Percentiles rank a stretch among this genome's conserved stretches.
phyloP scores from a whole-genome alignment of 176 grass and related monocot species.

The Coix lacrymajobi region DNA sequence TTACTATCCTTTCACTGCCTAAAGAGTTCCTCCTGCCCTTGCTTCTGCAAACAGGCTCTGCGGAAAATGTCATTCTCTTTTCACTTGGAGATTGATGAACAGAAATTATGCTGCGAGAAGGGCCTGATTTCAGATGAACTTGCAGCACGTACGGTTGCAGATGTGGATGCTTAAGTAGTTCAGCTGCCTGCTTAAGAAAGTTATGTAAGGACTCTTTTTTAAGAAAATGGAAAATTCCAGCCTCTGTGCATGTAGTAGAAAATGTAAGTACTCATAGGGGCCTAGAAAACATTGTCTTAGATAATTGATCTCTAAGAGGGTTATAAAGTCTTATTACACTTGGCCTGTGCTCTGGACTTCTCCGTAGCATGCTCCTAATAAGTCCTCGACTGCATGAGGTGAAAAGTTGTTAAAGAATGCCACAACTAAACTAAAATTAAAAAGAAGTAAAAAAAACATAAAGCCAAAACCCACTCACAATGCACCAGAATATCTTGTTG shows the following conservation, averaged over 20 bases:
- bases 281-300: background rate
- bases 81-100: constrained; percentile 26
- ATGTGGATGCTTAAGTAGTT: constrained; percentile 73
- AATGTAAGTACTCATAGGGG: background rate
- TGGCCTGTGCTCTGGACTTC: constrained; percentile 79
- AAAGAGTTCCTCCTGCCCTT: constrained; percentile 50
- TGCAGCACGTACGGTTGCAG: constrained; percentile 68
- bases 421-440: background rate
- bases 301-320: background rate
- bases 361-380: constrained; percentile 77
- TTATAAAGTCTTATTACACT: constrained; percentile 46
- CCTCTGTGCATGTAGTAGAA: too few species aligned
- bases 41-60: constrained; percentile 32
- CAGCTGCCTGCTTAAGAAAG: constrained; percentile 52
- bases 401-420: constrained; percentile 16
- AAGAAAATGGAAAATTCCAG: too few species aligned
- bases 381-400: constrained; percentile 60
- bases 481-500: constrained; percentile 70
- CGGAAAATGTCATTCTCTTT: constrained; percentile 43
- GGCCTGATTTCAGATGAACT: constrained; percentile 68
- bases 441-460: background rate
- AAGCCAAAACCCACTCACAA: constrained; percentile 53
- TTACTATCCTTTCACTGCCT: constrained; percentile 49
- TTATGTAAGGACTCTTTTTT: constrained; percentile 9
- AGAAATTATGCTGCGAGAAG: constrained; percentile 28